Evolutionary conservation across 495 filamentous ascomycete species (phyloP).

Genomic region (Tuber magnatum): DNA sequence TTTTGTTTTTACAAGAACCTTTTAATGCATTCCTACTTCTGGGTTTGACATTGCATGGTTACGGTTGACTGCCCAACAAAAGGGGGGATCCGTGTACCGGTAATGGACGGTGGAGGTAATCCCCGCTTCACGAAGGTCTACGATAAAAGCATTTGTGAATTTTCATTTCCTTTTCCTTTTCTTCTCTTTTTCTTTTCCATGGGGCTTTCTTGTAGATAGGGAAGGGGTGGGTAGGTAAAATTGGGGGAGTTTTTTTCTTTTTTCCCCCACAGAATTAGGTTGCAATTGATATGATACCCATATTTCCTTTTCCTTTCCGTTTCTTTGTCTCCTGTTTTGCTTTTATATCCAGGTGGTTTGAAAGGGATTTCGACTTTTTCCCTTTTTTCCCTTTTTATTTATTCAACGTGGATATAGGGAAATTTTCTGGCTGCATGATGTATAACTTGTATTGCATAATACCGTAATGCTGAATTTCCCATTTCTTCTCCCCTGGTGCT

Average conservation of each 20-base stretch:
- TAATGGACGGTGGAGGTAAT: background rate
- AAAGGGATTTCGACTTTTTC: background rate
- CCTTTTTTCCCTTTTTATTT: background rate
- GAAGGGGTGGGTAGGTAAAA: background rate
- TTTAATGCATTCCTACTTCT: background rate
- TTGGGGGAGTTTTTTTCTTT: constrained; percentile 19
- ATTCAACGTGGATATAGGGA: constrained; percentile 5
- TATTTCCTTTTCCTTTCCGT: constrained; percentile 2
- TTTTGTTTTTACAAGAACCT: background rate
- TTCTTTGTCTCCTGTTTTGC: constrained; percentile 7
- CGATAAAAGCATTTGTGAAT: constrained; percentile 24
- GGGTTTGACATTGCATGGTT: background rate
- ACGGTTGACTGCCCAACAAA: background rate
- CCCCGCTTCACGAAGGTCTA: background rate
- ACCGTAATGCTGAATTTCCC: background rate
- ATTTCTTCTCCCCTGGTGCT: background rate
- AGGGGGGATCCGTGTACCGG: background rate
- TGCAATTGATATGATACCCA: constrained; percentile 20
- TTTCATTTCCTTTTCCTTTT: constrained; percentile 14
- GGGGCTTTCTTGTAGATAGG: constrained; percentile 10
- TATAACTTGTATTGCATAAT: constrained; percentile 2
- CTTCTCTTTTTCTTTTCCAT: constrained; percentile 9
- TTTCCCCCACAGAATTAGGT: constrained; percentile 8
- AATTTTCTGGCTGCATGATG: background rate
- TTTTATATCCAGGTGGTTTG: background rate